Evolutionary conservation across 805 yeast genomes (phyloP).

Genomic region (Sugiyamaella qingdaonensis): DNA sequence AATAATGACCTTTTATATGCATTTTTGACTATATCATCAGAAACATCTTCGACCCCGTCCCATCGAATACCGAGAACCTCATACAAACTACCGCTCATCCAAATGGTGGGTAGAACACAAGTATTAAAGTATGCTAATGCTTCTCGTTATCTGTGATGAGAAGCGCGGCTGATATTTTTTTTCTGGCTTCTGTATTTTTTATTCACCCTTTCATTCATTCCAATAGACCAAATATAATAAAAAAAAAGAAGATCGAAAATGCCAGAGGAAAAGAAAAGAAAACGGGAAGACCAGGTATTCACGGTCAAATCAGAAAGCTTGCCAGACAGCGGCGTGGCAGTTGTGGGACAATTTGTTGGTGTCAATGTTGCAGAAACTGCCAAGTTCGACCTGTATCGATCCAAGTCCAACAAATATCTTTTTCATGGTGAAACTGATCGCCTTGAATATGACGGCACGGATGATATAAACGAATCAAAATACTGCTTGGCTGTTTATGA

Average conservation of each 20-base stretch:
- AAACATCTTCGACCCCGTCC: constrained; percentile 29
- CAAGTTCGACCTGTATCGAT: constrained; percentile 58
- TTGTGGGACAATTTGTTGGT: constrained; percentile 76
- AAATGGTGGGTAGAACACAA: constrained; percentile 3
- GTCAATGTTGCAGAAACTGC: constrained; percentile 55
- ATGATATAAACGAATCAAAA: constrained; percentile 36
- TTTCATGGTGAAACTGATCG: constrained; percentile 76
- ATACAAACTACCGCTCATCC: constrained; percentile 40
- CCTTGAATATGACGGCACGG: constrained; percentile 65
- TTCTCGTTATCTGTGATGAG: too few relatives aligned
- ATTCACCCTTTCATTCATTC: too few relatives aligned
- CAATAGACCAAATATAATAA: too few relatives aligned
- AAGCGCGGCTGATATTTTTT: constrained; percentile 10
- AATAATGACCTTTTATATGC: constrained; percentile 65
- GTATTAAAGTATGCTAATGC: background rate
- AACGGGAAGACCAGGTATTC: background rate
- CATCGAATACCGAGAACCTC: constrained; percentile 51
- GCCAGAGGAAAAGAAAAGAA: constrained; percentile 3
- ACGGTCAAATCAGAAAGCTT: background rate
- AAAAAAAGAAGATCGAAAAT: background rate
- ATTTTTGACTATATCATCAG: constrained; percentile 41
- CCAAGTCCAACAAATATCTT: constrained; percentile 38
- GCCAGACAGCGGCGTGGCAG: constrained; percentile 35
- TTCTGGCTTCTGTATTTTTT: background rate
- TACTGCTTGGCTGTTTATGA: constrained; percentile 80